Conservation (phyloP, 768 basidiomycete genomes). For the Xerocomellus chrysenteron region DNA sequence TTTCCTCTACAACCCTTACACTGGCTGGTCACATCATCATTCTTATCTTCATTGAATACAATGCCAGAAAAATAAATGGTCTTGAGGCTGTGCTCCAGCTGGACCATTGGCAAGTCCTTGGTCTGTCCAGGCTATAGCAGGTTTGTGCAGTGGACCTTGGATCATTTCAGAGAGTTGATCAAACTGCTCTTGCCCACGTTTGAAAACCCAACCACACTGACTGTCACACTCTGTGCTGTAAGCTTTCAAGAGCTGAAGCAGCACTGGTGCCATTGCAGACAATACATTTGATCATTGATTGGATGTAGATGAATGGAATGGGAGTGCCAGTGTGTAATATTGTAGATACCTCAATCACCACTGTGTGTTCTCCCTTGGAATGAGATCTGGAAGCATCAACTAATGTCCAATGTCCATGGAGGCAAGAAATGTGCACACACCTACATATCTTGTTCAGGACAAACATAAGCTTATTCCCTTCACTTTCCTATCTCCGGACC, state of each 20-base stretch:
- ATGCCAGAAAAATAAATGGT: too few species aligned
- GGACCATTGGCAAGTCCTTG: too few species aligned
- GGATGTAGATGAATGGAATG: conserved; percentile 74
- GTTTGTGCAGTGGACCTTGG: conserved; percentile 49
- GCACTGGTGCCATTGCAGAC: conserved; percentile 68
- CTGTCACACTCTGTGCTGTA: conserved; percentile 72
- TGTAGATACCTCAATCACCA: conserved; percentile 88
- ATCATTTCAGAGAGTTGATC: conserved; percentile 88
- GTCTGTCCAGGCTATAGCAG: too few species aligned
- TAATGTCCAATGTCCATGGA: too few species aligned
- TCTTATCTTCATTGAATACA: too few species aligned
- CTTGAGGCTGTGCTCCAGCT: too few species aligned
- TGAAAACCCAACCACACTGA: conserved; percentile 94
- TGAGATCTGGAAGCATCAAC: background rate
- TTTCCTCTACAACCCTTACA: too few species aligned
- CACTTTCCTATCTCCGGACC: conserved; percentile 76
- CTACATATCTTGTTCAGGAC: conserved; percentile 81
- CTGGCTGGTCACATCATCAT: too few species aligned
- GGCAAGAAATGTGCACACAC: conserved; percentile 41
- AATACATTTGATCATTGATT: conserved; percentile 81
- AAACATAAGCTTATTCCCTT: conserved; percentile 74
- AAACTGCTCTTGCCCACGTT: conserved; percentile 96
- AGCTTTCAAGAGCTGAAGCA: conserved; percentile 81
- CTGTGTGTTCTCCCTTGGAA: conserved; percentile 85
- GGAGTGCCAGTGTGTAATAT: conserved; percentile 84